Base-by-base conservation (phyloP, 1,284 basidiomycete species). In the Vanrija pseudolonga region DNA sequence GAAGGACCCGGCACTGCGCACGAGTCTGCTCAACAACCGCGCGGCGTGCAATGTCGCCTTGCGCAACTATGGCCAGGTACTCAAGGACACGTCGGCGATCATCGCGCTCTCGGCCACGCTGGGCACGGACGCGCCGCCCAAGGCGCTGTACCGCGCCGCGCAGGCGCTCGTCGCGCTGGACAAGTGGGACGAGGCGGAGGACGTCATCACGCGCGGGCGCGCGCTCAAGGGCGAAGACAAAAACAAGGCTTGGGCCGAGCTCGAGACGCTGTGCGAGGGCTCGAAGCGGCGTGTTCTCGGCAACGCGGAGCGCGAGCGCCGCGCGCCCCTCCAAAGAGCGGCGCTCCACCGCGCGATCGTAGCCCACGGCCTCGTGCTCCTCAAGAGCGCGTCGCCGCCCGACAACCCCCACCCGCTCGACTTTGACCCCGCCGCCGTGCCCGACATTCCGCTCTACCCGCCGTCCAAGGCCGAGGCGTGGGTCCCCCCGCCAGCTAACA, bases 21-120 rank as follows among this genome's bases (percentile, higher is more conserved):
- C 90, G 60, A 85, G 84, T 1, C 79, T 98, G 19, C 77, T 89
- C 47, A 87, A 88, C 68, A 98, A 98, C 76, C 83, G 93, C 39
- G 92, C 95, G 1, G 94, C 92, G 3, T 93, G 89, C 60, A 93
- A 98, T 70, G 79, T 98, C 8, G 90, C 92, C 68, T 81, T 64
- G 90, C 91, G 89, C 72, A 98, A 98, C 73, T 90, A 87, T 66
- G 87, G 91, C 4, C 82, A 82, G 18, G 90, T 89, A 2, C 80
- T 98, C 47, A 81, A 83, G 58, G 94, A 97, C 72, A 90, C 89
- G 63, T 88, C 88, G 1, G 81, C 78, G 41, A 88, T 86, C 2
- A 80, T 97, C 40, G 76, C 73, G 0, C 59, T 85, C 12, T 88
- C 88, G 63, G 72, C 80, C 0, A 78, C 63, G n/a, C 45, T 37